Evolutionary conservation across 176 grass and related monocot genomes (phyloP).

Genomic region (Carex parvula): DNA sequence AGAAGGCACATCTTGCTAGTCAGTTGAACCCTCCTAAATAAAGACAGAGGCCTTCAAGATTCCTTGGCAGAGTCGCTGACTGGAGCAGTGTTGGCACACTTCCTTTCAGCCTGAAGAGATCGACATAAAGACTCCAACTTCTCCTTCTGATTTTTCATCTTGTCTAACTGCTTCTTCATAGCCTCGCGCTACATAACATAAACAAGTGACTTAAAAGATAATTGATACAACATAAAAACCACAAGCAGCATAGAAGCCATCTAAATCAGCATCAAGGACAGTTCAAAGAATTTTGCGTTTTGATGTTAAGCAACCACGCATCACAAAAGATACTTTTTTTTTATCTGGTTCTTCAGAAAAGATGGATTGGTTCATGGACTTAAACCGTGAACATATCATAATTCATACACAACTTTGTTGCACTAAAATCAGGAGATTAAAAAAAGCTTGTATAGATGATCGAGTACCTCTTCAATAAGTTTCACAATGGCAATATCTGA

Average conservation of each 20-base stretch:
- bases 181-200: conserved; percentile 48
- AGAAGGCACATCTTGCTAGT: neutral
- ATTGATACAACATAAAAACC: neutral
- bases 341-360: neutral
- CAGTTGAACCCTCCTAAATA: neutral
- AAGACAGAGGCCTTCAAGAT: neutral
- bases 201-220: conserved; percentile 3
- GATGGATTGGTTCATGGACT: neutral
- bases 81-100: conserved; percentile 29
- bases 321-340: neutral
- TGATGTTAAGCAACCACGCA: neutral
- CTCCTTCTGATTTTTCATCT: conserved; percentile 89
- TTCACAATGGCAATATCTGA: conserved; percentile 89
- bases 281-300: neutral
- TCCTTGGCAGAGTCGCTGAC: conserved; percentile 26
- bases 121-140: conserved; percentile 92
- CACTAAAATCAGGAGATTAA: neutral
- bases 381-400: neutral
- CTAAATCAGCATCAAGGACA: neutral
- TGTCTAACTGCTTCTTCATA: conserved; percentile 88
- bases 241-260: neutral
- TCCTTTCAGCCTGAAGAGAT: conserved; percentile 81
- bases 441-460: neutral
- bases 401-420: neutral
- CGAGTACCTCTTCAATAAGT: conserved; percentile 85